These are phyloP conservation scores for Cyclotella choctawhatcheeana DNA, from an alignment of 108 stramenopile genomes.

Conservation along the genomic window DNA sequence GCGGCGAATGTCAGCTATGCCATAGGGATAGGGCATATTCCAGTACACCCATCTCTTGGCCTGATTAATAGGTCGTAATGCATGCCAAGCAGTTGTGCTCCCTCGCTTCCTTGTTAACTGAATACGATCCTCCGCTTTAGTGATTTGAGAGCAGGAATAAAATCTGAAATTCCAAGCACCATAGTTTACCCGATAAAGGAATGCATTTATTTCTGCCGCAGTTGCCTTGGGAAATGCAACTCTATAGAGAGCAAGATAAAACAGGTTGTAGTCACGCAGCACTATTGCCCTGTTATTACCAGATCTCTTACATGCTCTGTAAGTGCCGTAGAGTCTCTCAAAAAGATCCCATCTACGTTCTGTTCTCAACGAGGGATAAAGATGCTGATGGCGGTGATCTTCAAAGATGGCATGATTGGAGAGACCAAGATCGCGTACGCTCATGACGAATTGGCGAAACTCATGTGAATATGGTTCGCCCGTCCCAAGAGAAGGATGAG, in stretches of 20 bases:
- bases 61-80: not conserved
- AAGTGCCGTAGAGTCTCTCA: no score
- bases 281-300: not conserved
- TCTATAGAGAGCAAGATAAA: not conserved
- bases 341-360: no score
- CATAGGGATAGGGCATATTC: not conserved
- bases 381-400: no score
- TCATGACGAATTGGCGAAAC: no score
- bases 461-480: no score
- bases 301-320: not conserved
- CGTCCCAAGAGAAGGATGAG: no score
- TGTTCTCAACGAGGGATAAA: no score
- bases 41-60: not conserved
- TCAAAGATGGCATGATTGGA: no score
- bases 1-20: not conserved
- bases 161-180: not conserved
- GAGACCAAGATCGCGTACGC: no score
- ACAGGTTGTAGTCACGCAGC: not conserved
- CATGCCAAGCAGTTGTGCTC: not conserved
- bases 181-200: not conserved
- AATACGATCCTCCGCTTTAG: not conserved
- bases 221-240: not conserved
- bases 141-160: not conserved
- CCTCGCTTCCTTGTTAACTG: not conserved
- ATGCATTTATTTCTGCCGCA: conserved; percentile 2